Evolutionary conservation across 306 rosid species (phyloP).

Genomic region (Cucurbita moschata): DNA sequence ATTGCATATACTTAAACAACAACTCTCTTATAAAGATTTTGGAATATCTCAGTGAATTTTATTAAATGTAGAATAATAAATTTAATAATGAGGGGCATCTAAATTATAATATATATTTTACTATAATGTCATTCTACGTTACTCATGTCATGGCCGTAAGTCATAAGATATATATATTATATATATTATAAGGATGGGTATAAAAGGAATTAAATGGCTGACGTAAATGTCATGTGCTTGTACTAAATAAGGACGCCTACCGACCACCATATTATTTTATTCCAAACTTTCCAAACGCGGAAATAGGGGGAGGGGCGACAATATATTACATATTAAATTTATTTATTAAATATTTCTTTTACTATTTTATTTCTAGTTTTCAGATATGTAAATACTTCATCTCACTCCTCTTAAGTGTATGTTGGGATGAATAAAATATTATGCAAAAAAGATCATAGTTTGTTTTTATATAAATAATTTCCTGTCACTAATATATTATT

Average conservation of each 20-base stretch:
- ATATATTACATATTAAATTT: not conserved
- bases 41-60: not conserved
- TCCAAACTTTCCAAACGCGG: not conserved
- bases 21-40: not conserved
- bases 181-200: not conserved
- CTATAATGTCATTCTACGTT: not conserved
- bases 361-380: no score
- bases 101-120: not conserved
- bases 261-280: not conserved
- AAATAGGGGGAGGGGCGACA: not conserved
- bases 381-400: no score
- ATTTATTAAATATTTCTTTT: no score
- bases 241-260: slow-evolving; percentile 6
- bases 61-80: not conserved
- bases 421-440: not conserved
- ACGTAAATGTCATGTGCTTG: slow-evolving; percentile 5
- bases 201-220: slow-evolving; percentile 4
- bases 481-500: not conserved
- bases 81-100: not conserved
- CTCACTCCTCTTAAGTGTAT: not conserved
- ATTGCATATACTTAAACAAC: not conserved
- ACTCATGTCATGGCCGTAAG: not conserved
- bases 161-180: not conserved
- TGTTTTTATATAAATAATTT: no score
- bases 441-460: not conserved